These are phyloP conservation scores for Ogataea nonfermentans DNA, from an alignment of 805 yeast genomes.

Conservation along the genomic window DNA sequence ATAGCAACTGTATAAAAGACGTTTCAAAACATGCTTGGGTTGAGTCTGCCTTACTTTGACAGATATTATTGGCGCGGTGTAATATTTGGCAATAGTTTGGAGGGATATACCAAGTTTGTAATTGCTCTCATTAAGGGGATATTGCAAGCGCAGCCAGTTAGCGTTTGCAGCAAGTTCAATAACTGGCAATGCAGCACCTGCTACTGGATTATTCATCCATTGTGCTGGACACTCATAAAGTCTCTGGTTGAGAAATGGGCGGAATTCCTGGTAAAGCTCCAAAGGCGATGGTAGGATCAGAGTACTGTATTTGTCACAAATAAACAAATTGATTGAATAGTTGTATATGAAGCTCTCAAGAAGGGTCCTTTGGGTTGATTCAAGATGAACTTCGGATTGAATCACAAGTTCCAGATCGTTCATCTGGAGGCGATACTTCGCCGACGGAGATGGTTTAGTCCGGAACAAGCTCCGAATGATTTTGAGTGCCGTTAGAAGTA, in stretches of 20 bases:
- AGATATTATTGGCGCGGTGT: constrained; percentile 18
- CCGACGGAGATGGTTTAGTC: too few species aligned
- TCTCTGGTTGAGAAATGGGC: constrained; percentile 34
- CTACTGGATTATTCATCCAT: constrained; percentile 41
- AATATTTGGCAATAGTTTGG: constrained; percentile 11
- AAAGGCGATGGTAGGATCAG: constrained; percentile 40
- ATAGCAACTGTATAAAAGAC: constrained; percentile 16
- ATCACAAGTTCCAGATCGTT: not conserved
- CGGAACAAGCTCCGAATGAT: constrained; percentile 31
- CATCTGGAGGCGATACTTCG: not conserved
- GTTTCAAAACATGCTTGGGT: constrained; percentile 15
- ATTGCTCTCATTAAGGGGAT: constrained; percentile 9
- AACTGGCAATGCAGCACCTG: constrained; percentile 37
- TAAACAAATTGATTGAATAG: constrained; percentile 36
- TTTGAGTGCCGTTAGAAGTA: constrained; percentile 34
- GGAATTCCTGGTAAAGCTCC: constrained; percentile 32
- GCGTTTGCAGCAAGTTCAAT: constrained; percentile 38
- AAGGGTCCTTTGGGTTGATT: constrained; percentile 34
- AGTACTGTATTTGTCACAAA: constrained; percentile 29
- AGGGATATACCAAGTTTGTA: constrained; percentile 4
- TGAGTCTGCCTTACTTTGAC: constrained; percentile 8
- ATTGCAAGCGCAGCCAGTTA: constrained; percentile 31
- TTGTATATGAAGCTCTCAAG: constrained; percentile 44
- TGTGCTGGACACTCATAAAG: constrained; percentile 30
- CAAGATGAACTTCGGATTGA: not conserved